Conservation (phyloP, 2,329 filamentous ascomycete genomes). For the Ceratocystis diversiconidia region DNA sequence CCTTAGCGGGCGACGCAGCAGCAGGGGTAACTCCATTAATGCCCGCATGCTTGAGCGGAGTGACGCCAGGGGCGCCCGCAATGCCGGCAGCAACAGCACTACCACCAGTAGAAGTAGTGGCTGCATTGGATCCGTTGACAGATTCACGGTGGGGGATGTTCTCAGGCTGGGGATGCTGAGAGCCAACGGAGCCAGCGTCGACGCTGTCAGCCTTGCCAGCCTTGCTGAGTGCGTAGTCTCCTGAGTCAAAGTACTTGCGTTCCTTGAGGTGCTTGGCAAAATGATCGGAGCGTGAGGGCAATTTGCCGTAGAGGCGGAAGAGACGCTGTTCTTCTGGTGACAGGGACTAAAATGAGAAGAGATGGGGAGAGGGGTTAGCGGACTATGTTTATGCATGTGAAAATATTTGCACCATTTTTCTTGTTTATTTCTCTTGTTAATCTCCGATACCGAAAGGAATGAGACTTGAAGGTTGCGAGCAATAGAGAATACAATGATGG, state of each 20-base stretch:
- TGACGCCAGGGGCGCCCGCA: slow-evolving; percentile 23
- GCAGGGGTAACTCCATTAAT: slow-evolving; percentile 24
- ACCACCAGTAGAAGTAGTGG: neutral
- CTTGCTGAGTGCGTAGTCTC: slow-evolving; percentile 92
- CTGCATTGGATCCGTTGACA: slow-evolving; percentile 36
- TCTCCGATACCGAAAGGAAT: neutral
- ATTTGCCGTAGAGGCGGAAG: slow-evolving; percentile 94
- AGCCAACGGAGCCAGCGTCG: slow-evolving; percentile 84
- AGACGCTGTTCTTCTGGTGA: slow-evolving; percentile 90
- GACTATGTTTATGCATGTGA: neutral
- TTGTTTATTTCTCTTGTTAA: no score
- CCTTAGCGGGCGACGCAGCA: slow-evolving; percentile 69
- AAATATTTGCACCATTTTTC: no score
- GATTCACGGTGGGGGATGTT: slow-evolving; percentile 64
- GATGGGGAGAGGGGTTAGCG: slow-evolving; percentile 16
- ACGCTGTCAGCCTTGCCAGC: slow-evolving; percentile 91
- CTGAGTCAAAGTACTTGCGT: slow-evolving; percentile 96
- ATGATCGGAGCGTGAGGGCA: slow-evolving; percentile 89
- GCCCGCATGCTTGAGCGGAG: slow-evolving; percentile 28
- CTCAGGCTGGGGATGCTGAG: slow-evolving; percentile 85
- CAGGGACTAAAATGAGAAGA: slow-evolving; percentile 49
- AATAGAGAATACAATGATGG: neutral
- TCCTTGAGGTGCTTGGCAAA: slow-evolving; percentile 98
- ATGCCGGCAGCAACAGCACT: slow-evolving; percentile 20
- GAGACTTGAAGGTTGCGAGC: neutral